These are phyloP conservation scores for Diaporthe sp. DNA, from an alignment of 2,329 filamentous ascomycete genomes.

Conservation along the genomic window DNA sequence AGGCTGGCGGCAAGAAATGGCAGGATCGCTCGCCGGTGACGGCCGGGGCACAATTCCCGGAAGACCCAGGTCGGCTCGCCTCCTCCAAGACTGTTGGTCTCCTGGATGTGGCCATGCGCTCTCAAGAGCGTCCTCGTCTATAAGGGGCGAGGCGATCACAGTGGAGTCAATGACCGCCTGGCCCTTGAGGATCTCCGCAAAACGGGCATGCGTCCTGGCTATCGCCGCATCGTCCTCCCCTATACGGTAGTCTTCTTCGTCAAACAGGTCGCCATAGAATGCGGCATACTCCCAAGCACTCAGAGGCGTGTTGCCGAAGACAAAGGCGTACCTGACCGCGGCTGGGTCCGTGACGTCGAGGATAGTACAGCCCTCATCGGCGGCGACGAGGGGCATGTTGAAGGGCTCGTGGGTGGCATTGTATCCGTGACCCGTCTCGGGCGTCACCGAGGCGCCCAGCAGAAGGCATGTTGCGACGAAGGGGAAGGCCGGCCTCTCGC, in stretches of 20 bases:
- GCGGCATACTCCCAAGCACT: slow-evolving; percentile 3
- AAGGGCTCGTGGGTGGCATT: slow-evolving; percentile 7
- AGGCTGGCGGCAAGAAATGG: too few relatives aligned
- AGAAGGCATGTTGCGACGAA: slow-evolving; percentile 9
- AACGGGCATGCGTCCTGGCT: neutral
- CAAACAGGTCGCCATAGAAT: neutral
- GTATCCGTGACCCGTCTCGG: neutral
- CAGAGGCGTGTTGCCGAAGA: slow-evolving; percentile 15
- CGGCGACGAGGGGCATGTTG: neutral
- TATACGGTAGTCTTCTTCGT: neutral
- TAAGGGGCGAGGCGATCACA: neutral
- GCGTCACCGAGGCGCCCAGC: neutral
- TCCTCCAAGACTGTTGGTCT: neutral
- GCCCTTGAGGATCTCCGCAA: neutral
- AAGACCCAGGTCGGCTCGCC: slow-evolving; percentile 12
- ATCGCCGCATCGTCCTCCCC: neutral
- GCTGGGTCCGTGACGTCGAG: slow-evolving; percentile 41
- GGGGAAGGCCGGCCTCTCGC: slow-evolving; percentile 29
- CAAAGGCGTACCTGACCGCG: slow-evolving; percentile 14
- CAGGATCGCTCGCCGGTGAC: neutral
- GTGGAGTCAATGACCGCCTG: neutral
- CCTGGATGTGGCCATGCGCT: neutral
- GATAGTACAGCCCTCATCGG: slow-evolving; percentile 32
- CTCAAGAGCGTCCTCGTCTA: slow-evolving; percentile 8
- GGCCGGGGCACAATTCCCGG: neutral